Conservation (phyloP, 2,329 filamentous ascomycete genomes). For the Ceratocystis diversiconidia region DNA sequence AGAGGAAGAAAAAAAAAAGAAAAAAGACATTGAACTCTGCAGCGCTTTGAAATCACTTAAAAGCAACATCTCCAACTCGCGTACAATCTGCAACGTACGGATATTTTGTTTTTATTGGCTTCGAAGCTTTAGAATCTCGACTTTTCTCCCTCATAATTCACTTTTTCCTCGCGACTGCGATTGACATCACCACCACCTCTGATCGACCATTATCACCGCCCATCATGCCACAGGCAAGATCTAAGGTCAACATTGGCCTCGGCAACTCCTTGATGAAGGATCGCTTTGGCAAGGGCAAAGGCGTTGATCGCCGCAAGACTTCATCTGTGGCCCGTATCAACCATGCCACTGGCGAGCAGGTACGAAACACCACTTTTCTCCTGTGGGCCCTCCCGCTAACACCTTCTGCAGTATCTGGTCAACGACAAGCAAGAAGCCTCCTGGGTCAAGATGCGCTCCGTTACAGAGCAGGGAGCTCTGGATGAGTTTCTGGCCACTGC, state of each 20-base stretch:
- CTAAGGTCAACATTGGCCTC: constrained; percentile 86
- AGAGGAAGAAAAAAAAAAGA: background rate
- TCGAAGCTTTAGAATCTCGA: too few species aligned
- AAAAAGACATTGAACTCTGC: background rate
- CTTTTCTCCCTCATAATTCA: too few species aligned
- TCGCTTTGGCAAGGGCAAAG: constrained; percentile 88
- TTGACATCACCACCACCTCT: background rate
- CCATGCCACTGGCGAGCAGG: constrained; percentile 64
- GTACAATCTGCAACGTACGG: too few species aligned
- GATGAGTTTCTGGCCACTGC: constrained; percentile 95
- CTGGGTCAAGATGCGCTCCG: constrained; percentile 99
- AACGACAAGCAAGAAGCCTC: constrained; percentile 81
- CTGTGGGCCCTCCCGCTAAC: constrained; percentile 20
- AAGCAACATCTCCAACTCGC: too few species aligned
- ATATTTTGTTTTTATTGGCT: too few species aligned
- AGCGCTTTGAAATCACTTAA: background rate
- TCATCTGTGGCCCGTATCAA: constrained; percentile 51
- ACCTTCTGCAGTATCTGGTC: constrained; percentile 55
- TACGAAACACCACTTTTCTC: constrained; percentile 21
- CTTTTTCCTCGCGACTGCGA: background rate
- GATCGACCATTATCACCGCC: constrained; percentile 18
- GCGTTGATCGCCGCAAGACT: constrained; percentile 61
- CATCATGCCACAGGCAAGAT: constrained; percentile 60
- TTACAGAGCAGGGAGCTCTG: constrained; percentile 90
- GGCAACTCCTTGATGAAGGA: constrained; percentile 98